Conservation (phyloP, 345 rosid genomes). For the Nasturtium officinale region DNA sequence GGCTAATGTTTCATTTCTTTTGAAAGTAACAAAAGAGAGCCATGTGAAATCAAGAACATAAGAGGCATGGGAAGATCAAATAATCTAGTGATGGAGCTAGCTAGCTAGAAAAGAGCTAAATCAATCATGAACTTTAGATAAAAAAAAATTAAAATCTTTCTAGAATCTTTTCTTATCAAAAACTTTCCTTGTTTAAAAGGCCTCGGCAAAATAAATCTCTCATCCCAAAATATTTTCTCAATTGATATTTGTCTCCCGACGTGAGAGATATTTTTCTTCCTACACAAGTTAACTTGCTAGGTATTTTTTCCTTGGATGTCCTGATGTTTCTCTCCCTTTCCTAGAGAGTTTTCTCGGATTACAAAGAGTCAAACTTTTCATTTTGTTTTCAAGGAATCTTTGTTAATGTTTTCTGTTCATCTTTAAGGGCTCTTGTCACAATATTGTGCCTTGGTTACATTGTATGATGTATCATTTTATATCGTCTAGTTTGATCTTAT, state of each 20-base stretch:
- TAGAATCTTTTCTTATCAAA: conserved; percentile 3
- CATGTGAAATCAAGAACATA: conserved; percentile 35
- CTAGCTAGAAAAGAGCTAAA: conserved; percentile 13
- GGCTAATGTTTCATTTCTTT: neutral
- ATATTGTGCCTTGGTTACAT: neutral
- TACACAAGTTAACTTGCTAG: conserved; percentile 27
- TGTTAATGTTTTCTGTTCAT: neutral
- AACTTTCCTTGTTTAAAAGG: neutral
- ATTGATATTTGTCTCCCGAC: neutral
- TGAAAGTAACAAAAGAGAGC: conserved; percentile 19
- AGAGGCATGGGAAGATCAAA: conserved; percentile 41
- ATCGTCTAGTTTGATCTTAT: neutral
- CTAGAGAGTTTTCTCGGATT: neutral
- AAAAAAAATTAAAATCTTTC: conserved; percentile 18
- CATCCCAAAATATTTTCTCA: conserved; percentile 14
- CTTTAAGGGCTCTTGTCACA: conserved; percentile 4
- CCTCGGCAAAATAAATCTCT: conserved; percentile 20
- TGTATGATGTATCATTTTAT: neutral
- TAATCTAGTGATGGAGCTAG: conserved; percentile 41
- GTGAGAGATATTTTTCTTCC: conserved; percentile 16
- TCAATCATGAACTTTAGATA: conserved; percentile 30
- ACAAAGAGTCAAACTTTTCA: neutral
- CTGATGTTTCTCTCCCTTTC: neutral
- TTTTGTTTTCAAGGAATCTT: neutral
- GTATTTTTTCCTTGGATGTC: neutral